phyloP scores from a whole-genome alignment of 805 yeast species.

The Sugiyamaella chiloensis region DNA sequence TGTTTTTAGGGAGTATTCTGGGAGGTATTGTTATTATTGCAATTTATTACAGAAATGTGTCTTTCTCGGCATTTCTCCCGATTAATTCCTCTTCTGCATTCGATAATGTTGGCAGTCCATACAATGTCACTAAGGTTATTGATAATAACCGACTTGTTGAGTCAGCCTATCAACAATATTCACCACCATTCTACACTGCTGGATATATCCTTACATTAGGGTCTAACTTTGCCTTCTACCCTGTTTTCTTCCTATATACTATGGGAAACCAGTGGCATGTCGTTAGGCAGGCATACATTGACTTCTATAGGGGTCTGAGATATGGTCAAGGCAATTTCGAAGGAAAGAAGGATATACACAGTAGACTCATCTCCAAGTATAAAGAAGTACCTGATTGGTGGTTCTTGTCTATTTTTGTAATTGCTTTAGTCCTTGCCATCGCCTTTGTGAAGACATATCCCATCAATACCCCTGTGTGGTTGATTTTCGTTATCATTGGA shows the following conservation, averaged over 20 bases:
- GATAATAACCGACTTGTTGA: conserved; percentile 37
- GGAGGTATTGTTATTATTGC: conserved; percentile 40
- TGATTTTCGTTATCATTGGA: conserved; percentile 53
- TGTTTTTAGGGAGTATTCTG: conserved; percentile 42
- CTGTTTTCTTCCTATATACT: conserved; percentile 50
- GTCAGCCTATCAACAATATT: conserved; percentile 45
- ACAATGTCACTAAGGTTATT: conserved; percentile 47
- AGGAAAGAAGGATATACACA: conserved; percentile 25
- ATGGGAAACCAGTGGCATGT: conserved; percentile 17
- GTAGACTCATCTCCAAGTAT: conserved; percentile 47
- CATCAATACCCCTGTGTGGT: conserved; percentile 58
- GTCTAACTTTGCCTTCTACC: conserved; percentile 52
- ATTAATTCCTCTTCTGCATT: conserved; percentile 51
- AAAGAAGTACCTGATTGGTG: conserved; percentile 76
- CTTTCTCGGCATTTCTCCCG: conserved; percentile 58
- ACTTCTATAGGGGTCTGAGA: neutral
- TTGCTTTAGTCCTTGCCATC: conserved; percentile 44
- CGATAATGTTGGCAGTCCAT: conserved; percentile 50
- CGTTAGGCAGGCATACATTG: conserved; percentile 22
- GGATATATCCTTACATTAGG: conserved; percentile 53
- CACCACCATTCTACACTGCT: conserved; percentile 59
- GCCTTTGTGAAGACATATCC: conserved; percentile 40
- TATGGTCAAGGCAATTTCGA: conserved; percentile 56
- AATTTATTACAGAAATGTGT: conserved; percentile 48
- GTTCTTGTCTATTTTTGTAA: conserved; percentile 49